These are phyloP conservation scores for Pseudomassariella vexata DNA, from an alignment of 2,329 filamentous ascomycete species.

Conservation along the genomic window DNA sequence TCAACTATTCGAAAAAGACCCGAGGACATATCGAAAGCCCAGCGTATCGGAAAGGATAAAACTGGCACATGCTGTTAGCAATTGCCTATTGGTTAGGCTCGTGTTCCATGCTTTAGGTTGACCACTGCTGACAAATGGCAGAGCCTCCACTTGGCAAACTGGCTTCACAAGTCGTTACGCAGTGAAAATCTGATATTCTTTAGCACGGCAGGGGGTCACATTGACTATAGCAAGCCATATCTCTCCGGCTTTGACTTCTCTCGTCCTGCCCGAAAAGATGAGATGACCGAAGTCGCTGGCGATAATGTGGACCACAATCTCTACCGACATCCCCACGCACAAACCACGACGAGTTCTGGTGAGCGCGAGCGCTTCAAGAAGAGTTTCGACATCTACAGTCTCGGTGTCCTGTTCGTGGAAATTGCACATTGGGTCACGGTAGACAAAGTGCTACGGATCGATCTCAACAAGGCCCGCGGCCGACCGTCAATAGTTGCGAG, in stretches of 20 bases:
- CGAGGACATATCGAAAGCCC: conserved; percentile 27
- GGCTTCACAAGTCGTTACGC: conserved; percentile 54
- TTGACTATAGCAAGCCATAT: conserved; percentile 35
- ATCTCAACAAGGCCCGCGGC: conserved; percentile 25
- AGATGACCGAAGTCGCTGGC: conserved; percentile 42
- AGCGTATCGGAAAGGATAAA: conserved; percentile 44
- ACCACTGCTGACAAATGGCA: not conserved
- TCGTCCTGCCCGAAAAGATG: conserved; percentile 41
- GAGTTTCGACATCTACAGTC: conserved; percentile 45
- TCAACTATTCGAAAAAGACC: conserved; percentile 33
- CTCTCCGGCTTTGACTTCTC: conserved; percentile 51
- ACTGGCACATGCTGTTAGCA: conserved; percentile 45
- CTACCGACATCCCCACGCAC: conserved; percentile 42
- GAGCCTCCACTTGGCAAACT: conserved; percentile 49
- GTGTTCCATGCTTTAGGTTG: too few relatives aligned
- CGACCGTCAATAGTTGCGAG: conserved; percentile 30
- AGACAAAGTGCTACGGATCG: conserved; percentile 34
- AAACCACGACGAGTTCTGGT: conserved; percentile 27
- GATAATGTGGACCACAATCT: conserved; percentile 39
- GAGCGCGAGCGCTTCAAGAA: conserved; percentile 35
- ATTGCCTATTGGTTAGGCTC: conserved; percentile 36
- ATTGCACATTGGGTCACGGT: conserved; percentile 47
- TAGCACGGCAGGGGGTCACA: conserved; percentile 18
- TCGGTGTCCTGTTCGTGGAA: conserved; percentile 47
- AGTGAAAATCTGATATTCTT: conserved; percentile 50